Evolutionary conservation across 106 monocot genomes (phyloP), one percentile per base, ranked within the genome.

Genomic region (Alisma plantagoaquatica): DNA sequence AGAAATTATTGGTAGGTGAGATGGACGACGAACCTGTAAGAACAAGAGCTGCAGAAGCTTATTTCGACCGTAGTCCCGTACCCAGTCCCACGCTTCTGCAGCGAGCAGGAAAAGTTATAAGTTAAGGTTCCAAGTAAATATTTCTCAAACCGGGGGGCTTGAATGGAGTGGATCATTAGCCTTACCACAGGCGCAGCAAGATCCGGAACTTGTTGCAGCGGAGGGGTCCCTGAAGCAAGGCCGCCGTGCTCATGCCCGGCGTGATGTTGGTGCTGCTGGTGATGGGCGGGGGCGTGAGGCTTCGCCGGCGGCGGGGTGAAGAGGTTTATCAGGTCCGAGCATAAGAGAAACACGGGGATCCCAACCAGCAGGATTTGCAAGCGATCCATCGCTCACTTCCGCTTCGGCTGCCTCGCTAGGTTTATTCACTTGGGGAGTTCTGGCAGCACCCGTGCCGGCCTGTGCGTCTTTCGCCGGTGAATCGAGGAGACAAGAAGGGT

Each of bases 41-140:
- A 96, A 59, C 96, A 96, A 10, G 96, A 84, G 33, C 66, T 67
- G 62, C 96, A 96, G 70, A 89, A 96, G 43, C 78, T 88, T 45
- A 96, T 48, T 41, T 78, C 73, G 59, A 96, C 65, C 15, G 65
- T 69, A 10, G 45, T 66, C 49, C 78, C 88, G 46, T 77, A 73
- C 18, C 69, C 83, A 17, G 45, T 19, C 23, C 80, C 94, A 55
- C 68, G 54, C 35, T 71, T 50, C 54, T 68, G 65, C 67, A 66
- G 51, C 69, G n/a, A n/a, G n/a, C n/a, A n/a, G n/a, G n/a, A n/a
- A n/a, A n/a, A n/a, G n/a, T n/a, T n/a, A n/a, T n/a, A n/a, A n/a
- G n/a, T n/a, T n/a, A n/a, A n/a, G n/a, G n/a, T n/a, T n/a, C n/a
- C n/a, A n/a, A n/a, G n/a, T n/a, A n/a, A n/a, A n/a, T n/a, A n/a